These are phyloP conservation scores for Stephanodiscus minutulus DNA, from an alignment of 108 stramenopile genomes.

Conservation along the genomic window DNA sequence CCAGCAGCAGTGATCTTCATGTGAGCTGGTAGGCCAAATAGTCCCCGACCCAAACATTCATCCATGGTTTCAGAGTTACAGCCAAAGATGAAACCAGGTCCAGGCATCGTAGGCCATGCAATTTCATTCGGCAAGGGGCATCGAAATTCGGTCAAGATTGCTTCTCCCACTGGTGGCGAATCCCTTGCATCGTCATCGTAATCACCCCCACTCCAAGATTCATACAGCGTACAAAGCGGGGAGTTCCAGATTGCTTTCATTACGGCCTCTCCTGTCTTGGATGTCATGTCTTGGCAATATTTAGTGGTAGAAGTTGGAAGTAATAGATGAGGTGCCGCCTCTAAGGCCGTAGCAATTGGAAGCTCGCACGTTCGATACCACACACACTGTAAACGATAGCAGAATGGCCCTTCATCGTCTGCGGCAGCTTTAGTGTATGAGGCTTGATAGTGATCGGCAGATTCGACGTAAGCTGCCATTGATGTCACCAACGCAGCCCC, in stretches of 20 bases:
- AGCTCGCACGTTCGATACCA: conserved; percentile 90
- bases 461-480: conserved; percentile 49
- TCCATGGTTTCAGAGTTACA: conserved; percentile 87
- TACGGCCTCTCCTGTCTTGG: conserved; percentile 78
- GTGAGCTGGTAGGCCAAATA: conserved; percentile 85
- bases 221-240: conserved; percentile 82
- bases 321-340: conserved; percentile 78
- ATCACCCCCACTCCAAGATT: conserved; percentile 65
- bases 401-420: conserved; percentile 58
- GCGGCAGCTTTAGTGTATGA: conserved; percentile 36
- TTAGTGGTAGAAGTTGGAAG: conserved; percentile 72
- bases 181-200: conserved; percentile 39
- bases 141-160: conserved; percentile 74
- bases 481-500: conserved; percentile 83
- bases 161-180: conserved; percentile 69
- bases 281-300: conserved; percentile 82
- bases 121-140: conserved; percentile 68
- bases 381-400: conserved; percentile 67
- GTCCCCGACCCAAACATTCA: conserved; percentile 85
- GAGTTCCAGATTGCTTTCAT: conserved; percentile 90
- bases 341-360: conserved; percentile 73
- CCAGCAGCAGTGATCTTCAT: conserved; percentile 83
- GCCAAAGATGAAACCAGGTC: conserved; percentile 90
- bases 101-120: conserved; percentile 81
- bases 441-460: conserved; percentile 18